Base-by-base conservation (phyloP, 2,329 filamentous ascomycete genomes). In the Scedosporium boydii region DNA sequence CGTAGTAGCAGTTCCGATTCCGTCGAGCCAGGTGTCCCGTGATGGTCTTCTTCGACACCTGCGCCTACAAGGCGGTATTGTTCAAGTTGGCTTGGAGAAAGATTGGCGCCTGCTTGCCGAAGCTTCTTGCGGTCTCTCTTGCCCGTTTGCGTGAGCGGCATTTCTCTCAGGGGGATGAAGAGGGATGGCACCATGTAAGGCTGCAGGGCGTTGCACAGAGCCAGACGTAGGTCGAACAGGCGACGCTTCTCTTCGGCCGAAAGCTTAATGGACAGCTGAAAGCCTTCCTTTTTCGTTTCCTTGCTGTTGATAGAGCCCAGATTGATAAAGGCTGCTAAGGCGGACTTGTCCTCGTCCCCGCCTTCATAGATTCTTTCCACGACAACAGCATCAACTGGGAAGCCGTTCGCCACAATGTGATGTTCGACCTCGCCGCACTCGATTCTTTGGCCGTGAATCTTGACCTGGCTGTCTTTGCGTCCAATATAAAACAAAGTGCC, bases 401-500 rank as follows among this genome's bases (percentile, higher is more conserved):
- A 38, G 34, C 34, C 34, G 12, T 38, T 38, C 6, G 34, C 34
- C 34, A 38, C 34, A 38, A 38, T 38, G 10, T 38, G 48, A 38
- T 62, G 60, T 38, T 69, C 68, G 9, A 69, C 60, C 62, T 67
- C 67, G 5, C 57, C 61, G 18, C 80, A 72, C 70, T 80, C 85
- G 59, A 82, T 74, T 60, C 81, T 70, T 64, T 78, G 83, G 27
- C 85, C 85, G 29, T 78, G 75, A 16, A 85, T 69, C 68, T 86
- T 86, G 57, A 85, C 76, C 67, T 85, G 82, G 0, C 75, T 76
- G 65, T 85, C 82, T 65, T 80, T 81, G 26, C 82, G 74, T 55
- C 80, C 81, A 56, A 80, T 68, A 60, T 76, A 80, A 0, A 73
- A 66, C 10, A 81, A 67, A 27, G 69, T 67, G 2, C 76, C 75